Evolutionary conservation across 2,329 filamentous ascomycete genomes (phyloP).

Genomic region (Mycocentrospora acerina): DNA sequence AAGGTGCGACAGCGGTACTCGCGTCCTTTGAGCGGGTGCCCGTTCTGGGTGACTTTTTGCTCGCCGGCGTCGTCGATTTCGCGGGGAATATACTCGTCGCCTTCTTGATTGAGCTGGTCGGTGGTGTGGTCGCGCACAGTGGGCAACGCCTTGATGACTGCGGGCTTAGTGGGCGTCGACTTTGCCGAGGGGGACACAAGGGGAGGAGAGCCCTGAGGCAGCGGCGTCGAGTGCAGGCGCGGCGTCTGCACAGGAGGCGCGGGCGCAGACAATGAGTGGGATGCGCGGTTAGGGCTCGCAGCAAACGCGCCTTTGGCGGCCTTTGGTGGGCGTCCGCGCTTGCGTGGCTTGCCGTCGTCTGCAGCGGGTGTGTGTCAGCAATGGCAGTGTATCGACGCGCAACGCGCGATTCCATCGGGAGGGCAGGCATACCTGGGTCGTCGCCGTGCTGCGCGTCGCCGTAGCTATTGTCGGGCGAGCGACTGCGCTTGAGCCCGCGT

Average conservation of each 20-base stretch:
- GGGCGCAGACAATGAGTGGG: slow-evolving; percentile 49
- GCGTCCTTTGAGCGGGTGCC: slow-evolving; percentile 77
- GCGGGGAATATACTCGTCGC: slow-evolving; percentile 91
- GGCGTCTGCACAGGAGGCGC: slow-evolving; percentile 55
- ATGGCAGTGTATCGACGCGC: not conserved
- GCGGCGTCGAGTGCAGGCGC: slow-evolving; percentile 53
- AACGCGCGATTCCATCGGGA: no score
- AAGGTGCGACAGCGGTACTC: slow-evolving; percentile 95
- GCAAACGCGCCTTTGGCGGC: slow-evolving; percentile 50
- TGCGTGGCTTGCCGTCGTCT: slow-evolving; percentile 41
- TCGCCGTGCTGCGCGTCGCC: slow-evolving; percentile 35
- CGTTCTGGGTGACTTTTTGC: slow-evolving; percentile 85
- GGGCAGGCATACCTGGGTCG: slow-evolving; percentile 29
- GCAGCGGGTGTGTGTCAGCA: slow-evolving; percentile 6
- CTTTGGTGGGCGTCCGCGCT: slow-evolving; percentile 63
- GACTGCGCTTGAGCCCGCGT: slow-evolving; percentile 45
- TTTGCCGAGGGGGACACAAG: slow-evolving; percentile 68
- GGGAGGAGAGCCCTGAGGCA: slow-evolving; percentile 55
- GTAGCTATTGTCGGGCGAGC: slow-evolving; percentile 43
- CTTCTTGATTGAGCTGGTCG: slow-evolving; percentile 84
- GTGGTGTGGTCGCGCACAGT: slow-evolving; percentile 97
- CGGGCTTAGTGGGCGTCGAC: slow-evolving; percentile 73
- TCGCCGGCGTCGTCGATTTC: slow-evolving; percentile 93
- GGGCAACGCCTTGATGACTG: slow-evolving; percentile 86
- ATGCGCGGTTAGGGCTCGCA: slow-evolving; percentile 58